Base-by-base conservation (phyloP, 2,329 filamentous ascomycete genomes). In the Davidsoniella neocaledoniae region DNA sequence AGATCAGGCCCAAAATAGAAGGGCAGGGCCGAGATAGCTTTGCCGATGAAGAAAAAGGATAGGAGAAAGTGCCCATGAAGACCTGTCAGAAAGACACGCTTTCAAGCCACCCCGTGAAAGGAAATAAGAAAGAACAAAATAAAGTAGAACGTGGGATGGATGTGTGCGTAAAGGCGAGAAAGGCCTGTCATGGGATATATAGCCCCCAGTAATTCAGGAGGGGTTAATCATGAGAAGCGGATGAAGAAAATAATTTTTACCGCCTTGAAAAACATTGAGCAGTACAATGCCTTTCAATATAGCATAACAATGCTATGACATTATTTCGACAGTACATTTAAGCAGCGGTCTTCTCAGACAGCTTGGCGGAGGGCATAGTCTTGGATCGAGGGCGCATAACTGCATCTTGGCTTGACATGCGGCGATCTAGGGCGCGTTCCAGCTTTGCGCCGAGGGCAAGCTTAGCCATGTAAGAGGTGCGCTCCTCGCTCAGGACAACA, bases 381-480 rank as follows among this genome's bases (percentile, higher is more conserved):
- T 66, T 62, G 47, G 62, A 59, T 29, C 69, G 65, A 19, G 70
- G 76, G 55, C 82, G 78, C 73, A 91, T 88, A 64, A 85, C 81
- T 56, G 88, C 88, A 59, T 95, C 88, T 65, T 95, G 88, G 57
- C 83, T 69, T 25, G 77, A 82, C 87, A 94, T 91, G 60, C 88
- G 77, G 56, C 87, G 75, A 57, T 82, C 82, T 50, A 95, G 76
- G 19, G 88, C 87, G 54, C 88, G 79, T 63, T 94, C 87, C 39
- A 94, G 76, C 68, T 94, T 94, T 54, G 87, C 87, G 44, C 87
- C 84, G 48, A 94, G 75, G 37, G 87, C 87, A 52, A 94, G 74
- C 68, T 93, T 93, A 69, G 79, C 81, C 65, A 94, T 71, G 62
- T 83, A 81, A 59, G 86, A 83, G 17, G 74, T 77, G 72, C 94